Evolutionary conservation across 2,329 filamentous ascomycete genomes (phyloP), one percentile per base, ranked within the genome.

Genomic region (Helotiales sp.): DNA sequence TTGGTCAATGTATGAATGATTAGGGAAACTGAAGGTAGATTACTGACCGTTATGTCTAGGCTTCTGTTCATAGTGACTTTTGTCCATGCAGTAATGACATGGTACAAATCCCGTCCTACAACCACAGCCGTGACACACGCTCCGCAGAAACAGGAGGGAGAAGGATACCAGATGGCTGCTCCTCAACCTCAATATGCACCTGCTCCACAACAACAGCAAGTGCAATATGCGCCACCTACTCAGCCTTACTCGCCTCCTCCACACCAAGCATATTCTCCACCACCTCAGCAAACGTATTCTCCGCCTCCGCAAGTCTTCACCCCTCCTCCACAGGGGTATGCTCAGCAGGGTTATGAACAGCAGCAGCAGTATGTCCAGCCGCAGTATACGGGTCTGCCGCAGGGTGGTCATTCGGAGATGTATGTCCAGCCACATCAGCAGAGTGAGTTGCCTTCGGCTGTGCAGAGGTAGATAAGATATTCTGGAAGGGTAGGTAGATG

Each of bases 161-260:
- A 62, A 40, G 65, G 65, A 17, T 67, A 61, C 32, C 65, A 50
- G 40, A 67, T 67, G 65, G 61, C 55, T 6, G 37, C 65, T 15
- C n/a, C 64, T 43, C 63, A 65, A 20, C 47, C 47, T 8, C 54
- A 57, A 22, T 65, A 61, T 24, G 55, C 32, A 15, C 17, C 34
- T 24, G 30, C 6, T 28, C n/a, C 61, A 22, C 52, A 50, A 37
- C 26, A 45, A 15, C 52, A 40, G 11, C 45, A 50, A 32, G n/a
- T 45, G 2, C 37, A 40, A 10, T 45, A 45, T 45, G 17, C 40
- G 6, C 40, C 40, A 20, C 40, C 40, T 8, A 24, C 28, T 34
- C 50, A 45, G 59, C 17, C 10, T 13, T 50, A 49, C 43, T 10
- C 37, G 10, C 37, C 37, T 40, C 24, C 40, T 17, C 6, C 32